Percentiles rank a stretch among this genome's conserved stretches.
phyloP scores from a whole-genome alignment of 1,284 basidiomycete genomes.

The Boletus albobrunnescens region DNA sequence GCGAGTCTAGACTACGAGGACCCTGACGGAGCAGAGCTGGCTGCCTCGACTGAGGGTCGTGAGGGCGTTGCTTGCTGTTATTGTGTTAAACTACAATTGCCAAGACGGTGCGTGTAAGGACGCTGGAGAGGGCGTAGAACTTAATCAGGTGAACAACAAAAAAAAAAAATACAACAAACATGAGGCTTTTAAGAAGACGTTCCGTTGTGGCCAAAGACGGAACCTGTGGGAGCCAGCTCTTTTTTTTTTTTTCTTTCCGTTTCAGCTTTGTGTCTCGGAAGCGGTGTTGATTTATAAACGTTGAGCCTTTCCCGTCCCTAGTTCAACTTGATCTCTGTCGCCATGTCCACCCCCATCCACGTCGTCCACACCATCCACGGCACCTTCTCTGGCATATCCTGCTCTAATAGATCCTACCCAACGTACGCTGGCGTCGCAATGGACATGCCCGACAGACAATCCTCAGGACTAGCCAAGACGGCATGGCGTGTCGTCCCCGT shows the following conservation, averaged over 20 bases:
- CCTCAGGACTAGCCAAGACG: conserved; percentile 23
- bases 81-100: conserved; percentile 23
- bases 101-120: background rate
- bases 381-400: conserved; percentile 29
- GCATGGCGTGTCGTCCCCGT: conserved; percentile 25
- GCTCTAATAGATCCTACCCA: conserved; percentile 13
- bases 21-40: background rate
- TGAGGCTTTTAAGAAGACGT: conserved; percentile 6
- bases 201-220: conserved; percentile 23
- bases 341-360: conserved; percentile 30
- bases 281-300: conserved; percentile 23
- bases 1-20: background rate
- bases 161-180: conserved; percentile 10
- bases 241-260: conserved; percentile 1
- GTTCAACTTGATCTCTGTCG: conserved; percentile 10
- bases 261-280: conserved; percentile 20
- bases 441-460: conserved; percentile 25
- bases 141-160: conserved; percentile 6
- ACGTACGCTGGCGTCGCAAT: conserved; percentile 29
- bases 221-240: conserved; percentile 9
- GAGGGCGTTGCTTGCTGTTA: conserved; percentile 6
- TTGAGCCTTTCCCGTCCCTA: conserved; percentile 4
- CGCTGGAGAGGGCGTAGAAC: background rate
- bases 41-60: conserved; percentile 9
- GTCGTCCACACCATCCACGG: conserved; percentile 33